Base-by-base conservation (phyloP, 805 yeast genomes). In the Metschnikowia baotianmanensis region DNA sequence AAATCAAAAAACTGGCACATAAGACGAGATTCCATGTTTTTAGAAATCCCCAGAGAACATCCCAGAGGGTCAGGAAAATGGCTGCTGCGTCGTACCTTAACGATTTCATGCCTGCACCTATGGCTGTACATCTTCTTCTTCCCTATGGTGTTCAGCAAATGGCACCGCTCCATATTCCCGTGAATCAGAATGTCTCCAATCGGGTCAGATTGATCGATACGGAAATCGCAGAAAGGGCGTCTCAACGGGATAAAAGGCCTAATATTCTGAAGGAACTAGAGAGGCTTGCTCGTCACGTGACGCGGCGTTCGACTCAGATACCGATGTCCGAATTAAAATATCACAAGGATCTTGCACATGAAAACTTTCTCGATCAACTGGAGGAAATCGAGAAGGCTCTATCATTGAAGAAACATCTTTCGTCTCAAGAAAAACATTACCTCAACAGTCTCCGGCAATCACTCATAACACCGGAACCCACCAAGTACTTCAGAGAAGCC, bases 401-500 rank as follows among this genome's bases (percentile, higher is more conserved):
- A 37, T 11, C 40, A 7, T 42, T 37, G n/a, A 34, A 42, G 7
- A 33, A n/a, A 12, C n/a, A 23, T 7, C 36, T 48, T 20, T 36
- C 34, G 13, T 26, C 30, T 2, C 46, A 32, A 18, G 55, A 55
- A 21, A 11, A 26, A 15, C 13, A 12, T n/a, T 53, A 45, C 51
- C 47, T 42, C 34, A 32, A 46, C 10, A 40, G 50, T 5, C 38
- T 51, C 23, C 39, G 31, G 22, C 44, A 8, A 19, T 47, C 36
- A 13, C 38, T 27, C 16, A 22, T 20, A 19, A 39, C 30, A 3
- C 32, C 4, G 24, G 26, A 22, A 47, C 70, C 9, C 50, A 12
- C 57, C 17, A 69, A 71, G 39, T 67, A 65, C 48, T 74, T 74
- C 45, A 59, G 61, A 32, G 78, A 74, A 50, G 74, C 78, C 4